Base-by-base conservation (phyloP, 345 rosid genomes). In the Microcos paniculata region DNA sequence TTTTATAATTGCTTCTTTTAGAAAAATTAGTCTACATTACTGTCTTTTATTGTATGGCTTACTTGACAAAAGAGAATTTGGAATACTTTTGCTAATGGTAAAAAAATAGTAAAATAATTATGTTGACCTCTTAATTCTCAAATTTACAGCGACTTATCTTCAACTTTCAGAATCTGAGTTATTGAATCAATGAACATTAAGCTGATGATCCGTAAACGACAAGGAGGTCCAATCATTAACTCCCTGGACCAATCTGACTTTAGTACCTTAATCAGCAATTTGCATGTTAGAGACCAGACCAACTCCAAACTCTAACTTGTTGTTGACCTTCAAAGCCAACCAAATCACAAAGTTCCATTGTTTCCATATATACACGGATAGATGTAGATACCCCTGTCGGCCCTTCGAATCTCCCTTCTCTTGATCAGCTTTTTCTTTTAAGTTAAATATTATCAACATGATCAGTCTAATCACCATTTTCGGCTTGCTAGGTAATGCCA, bases 401-500 rank as follows among this genome's bases (percentile, higher is more conserved):
- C n/a, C 48, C 16, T 19, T 48, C 18, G 23, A 19, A 52, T 6
- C 6, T n/a, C 8, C 70, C 28, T 31, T 48, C 10, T 24, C 31
- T 49, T 70, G 62, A 70, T 18, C 16, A 19, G 1, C 21, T 21
- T 40, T 64, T 14, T 10, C 3, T 67, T 23, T 2, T 19, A 31
- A 13, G n/a, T 51, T 8, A 48, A 26, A 7, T 8, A n/a, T 8
- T 67, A 24, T 59, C 64, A 79, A 43, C 67, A 80, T 84, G 86
- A 12, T 75, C 10, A 75, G 75, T 78, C 40, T 82, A 66, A 15
- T 67, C 42, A 42, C 77, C 52, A 35, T 80, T 21, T 71, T 88
- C 19, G 89, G 88, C 8, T 13, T 84, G 56, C 73, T 88, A 71
- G 91, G 91, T 83, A 80, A 76, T 12, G 18, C 26, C 21, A 10